phyloP scores from a whole-genome alignment of 352 stramenopile species.

The Bremia lactucae region DNA sequence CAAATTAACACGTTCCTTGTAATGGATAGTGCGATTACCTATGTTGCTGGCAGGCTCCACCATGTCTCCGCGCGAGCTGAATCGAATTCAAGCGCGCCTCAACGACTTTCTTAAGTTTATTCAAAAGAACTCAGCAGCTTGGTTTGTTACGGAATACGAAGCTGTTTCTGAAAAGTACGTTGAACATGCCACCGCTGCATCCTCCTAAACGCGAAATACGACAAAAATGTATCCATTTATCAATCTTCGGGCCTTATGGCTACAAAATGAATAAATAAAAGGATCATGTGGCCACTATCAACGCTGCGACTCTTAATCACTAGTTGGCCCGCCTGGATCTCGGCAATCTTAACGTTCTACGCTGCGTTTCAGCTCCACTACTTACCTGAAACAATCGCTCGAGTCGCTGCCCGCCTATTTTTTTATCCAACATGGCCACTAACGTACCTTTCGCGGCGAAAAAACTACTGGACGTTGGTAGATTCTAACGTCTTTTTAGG shows the following conservation, averaged over 20 bases:
- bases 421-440: conserved; percentile 92
- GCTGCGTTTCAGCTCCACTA: conserved; percentile 87
- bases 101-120: conserved; percentile 81
- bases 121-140: conserved; percentile 61
- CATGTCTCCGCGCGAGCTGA: conserved; percentile 43
- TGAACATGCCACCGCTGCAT: conserved; percentile 25
- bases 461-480: conserved; percentile 86
- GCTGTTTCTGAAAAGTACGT: conserved; percentile 39
- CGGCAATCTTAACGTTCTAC: conserved; percentile 29
- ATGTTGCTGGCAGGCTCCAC: conserved; percentile 54
- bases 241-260: conserved; percentile 1
- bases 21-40: conserved; percentile 78
- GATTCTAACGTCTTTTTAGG: conserved; percentile 89
- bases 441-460: conserved; percentile 79
- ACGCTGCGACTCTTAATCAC: conserved; percentile 11
- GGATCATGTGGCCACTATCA: conserved; percentile 8
- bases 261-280: conserved; percentile 1
- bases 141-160: conserved; percentile 64
- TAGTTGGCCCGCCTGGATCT: conserved; percentile 18
- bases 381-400: conserved; percentile 61
- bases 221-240: not conserved
- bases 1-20: too few relatives aligned
- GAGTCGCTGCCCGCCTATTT: conserved; percentile 63
- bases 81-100: conserved; percentile 59
- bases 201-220: conserved; percentile 3